Evolutionary conservation across 768 basidiomycete genomes (phyloP).

Genomic region (Collybia mongolica): DNA sequence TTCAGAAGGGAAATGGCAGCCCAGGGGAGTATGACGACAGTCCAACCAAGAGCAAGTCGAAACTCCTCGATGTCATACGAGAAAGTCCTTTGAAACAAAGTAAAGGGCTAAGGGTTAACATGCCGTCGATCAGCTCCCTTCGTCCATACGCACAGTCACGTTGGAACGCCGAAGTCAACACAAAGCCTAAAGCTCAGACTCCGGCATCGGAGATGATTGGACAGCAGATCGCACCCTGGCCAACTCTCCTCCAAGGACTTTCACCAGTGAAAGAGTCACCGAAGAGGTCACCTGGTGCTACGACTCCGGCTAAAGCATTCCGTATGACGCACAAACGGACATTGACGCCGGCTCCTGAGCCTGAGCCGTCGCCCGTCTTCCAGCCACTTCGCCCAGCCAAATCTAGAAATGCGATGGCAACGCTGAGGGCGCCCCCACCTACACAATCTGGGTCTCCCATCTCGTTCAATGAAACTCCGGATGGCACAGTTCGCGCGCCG

Average conservation of each 20-base stretch:
- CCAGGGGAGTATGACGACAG: constrained; percentile 19
- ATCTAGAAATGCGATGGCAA: constrained; percentile 18
- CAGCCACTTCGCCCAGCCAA: constrained; percentile 55
- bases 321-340: constrained; percentile 51
- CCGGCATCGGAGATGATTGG: constrained; percentile 29
- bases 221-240: constrained; percentile 66
- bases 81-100: constrained; percentile 14
- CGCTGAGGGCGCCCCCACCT: constrained; percentile 15
- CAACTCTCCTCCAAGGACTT: constrained; percentile 33
- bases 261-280: constrained; percentile 27
- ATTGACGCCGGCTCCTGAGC: constrained; percentile 55
- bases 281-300: constrained; percentile 7
- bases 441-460: constrained; percentile 13
- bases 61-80: neutral
- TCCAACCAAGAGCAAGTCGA: constrained; percentile 29
- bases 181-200: neutral
- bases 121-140: constrained; percentile 45
- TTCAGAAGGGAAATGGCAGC: constrained; percentile 17
- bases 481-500: constrained; percentile 29
- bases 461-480: constrained; percentile 20
- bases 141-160: constrained; percentile 43
- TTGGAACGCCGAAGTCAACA: constrained; percentile 7
- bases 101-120: constrained; percentile 16
- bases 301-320: constrained; percentile 18
- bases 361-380: constrained; percentile 58